These are phyloP conservation scores for Chenopodium album DNA, from an alignment of 148 eudicot genomes.

Conservation along the genomic window DNA sequence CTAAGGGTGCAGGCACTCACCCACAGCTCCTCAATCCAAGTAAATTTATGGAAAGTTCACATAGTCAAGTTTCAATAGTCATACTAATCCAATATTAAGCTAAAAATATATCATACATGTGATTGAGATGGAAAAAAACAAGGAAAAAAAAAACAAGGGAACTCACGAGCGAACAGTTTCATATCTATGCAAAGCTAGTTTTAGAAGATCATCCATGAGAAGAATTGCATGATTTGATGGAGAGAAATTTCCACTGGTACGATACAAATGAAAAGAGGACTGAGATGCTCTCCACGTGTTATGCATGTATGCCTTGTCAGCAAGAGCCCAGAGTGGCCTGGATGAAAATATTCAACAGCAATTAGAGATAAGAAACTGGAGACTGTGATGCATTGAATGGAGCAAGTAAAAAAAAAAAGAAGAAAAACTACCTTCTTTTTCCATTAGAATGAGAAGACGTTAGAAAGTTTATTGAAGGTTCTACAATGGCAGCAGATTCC, in stretches of 20 bases:
- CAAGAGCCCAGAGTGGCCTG: conserved; percentile 95
- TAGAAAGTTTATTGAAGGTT: conserved; percentile 80
- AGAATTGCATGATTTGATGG: conserved; percentile 64
- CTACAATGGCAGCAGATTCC: conserved; percentile 91
- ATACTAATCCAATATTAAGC: neutral
- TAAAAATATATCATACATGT: neutral
- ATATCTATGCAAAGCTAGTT: conserved; percentile 80
- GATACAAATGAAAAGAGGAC: conserved; percentile 82
- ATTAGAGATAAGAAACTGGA: neutral
- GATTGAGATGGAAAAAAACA: neutral
- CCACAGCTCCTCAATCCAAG: neutral
- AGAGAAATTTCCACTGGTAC: conserved; percentile 55
- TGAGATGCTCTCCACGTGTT: conserved; percentile 95
- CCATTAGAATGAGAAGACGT: conserved; percentile 71
- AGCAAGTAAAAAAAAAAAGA: neutral
- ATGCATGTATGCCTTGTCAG: conserved; percentile 95
- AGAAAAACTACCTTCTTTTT: conserved; percentile 59
- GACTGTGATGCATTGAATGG: conserved; percentile 4
- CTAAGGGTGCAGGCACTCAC: no score
- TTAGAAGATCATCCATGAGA: conserved; percentile 83
- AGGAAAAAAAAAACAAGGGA: conserved; percentile 14
- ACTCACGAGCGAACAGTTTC: conserved; percentile 95
- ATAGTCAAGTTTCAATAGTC: neutral
- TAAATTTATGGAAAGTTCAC: neutral
- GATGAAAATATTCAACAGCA: conserved; percentile 14